Base-by-base conservation (phyloP, 768 basidiomycete genomes). In the Lactarius akahatsu region DNA sequence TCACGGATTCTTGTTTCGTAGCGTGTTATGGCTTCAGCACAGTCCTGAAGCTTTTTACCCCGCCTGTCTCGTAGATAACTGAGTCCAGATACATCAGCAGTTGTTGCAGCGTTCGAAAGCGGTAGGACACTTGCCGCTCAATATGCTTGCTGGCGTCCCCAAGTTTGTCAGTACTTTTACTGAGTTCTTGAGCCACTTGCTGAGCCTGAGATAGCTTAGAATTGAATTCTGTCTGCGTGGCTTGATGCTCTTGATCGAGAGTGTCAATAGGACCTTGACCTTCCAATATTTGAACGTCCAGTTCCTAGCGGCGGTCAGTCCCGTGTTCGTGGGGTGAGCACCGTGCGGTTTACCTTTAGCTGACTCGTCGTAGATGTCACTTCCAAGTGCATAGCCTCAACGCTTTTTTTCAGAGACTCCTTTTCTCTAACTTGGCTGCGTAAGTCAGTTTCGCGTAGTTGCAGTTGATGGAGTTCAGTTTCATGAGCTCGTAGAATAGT, bases 21-120 rank as follows among this genome's bases (percentile, higher is more conserved):
- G 10, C 78, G 77, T 26, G 80, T 82, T 15, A 92, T 83, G 62
- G 81, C 80, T 30, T 80, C 80, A 18, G 80, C 80, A 69, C 82
- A 87, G 40, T 91, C 88, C 30, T 83, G 78, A 55, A 92, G 78
- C 63, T 82, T 77, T 26, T 85, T 82, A 3, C 80, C 83, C 38
- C 86, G 84, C 71, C 86, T 88, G 47, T 88, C 86, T 59, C 86
- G 85, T 63, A 89, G 80, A 74, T 95, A 94, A 67, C 94, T 96
- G 59, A 36, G 40, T 20, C 60, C 20, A 18, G 59, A 52, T 41
- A 52, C 40, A 63, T n/a, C 36, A 28, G 18, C 23, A 3, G 23
- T 52, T 52, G 47, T 4, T 8, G 41, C 41, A 23, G 15, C 7
- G 20, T 52, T 6, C 57, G 41, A 16, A 15, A 23, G 34, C 16